A percentile compares a stretch with the other conserved stretches of the same genome.
Conservation (phyloP, 192 early-diverging fungal species). For the Entomortierella beljakovae region DNA sequence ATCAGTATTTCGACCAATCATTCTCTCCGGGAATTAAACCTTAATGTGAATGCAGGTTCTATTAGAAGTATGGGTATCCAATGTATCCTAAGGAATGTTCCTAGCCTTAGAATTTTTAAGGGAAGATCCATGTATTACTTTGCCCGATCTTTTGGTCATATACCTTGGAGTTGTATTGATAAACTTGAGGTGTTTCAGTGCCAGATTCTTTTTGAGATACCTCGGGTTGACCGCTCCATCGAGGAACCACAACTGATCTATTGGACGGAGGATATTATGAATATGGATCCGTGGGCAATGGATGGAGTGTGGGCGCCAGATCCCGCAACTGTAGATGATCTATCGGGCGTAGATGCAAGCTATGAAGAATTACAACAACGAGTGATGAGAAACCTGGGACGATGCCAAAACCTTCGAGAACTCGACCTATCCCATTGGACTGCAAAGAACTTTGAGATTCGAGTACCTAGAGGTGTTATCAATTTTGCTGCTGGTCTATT, state of each 20-base stretch:
- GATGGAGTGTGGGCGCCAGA: background rate
- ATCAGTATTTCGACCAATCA: too few relatives aligned
- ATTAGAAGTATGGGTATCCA: background rate
- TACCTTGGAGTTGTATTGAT: background rate
- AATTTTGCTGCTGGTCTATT: background rate
- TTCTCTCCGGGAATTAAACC: background rate
- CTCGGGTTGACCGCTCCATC: background rate
- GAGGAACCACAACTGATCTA: background rate
- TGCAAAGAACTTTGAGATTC: background rate
- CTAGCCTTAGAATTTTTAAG: slow-evolving; percentile 2
- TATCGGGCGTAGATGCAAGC: background rate
- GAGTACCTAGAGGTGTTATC: background rate
- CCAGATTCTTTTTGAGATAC: slow-evolving; percentile 8
- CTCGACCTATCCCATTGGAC: slow-evolving; percentile 10
- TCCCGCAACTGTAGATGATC: background rate
- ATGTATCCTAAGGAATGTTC: background rate
- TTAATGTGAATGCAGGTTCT: background rate
- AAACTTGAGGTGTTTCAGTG: slow-evolving; percentile 6
- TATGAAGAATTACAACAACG: slow-evolving; percentile 2
- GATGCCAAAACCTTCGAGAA: slow-evolving; percentile 5
- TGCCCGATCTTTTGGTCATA: background rate
- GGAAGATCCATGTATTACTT: slow-evolving; percentile 1
- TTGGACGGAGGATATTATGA: background rate
- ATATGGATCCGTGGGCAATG: background rate
- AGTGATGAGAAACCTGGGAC: slow-evolving; percentile 6